phyloP scores from a whole-genome alignment of 2,329 filamentous ascomycete genomes.

The Metarhizium sp. region DNA sequence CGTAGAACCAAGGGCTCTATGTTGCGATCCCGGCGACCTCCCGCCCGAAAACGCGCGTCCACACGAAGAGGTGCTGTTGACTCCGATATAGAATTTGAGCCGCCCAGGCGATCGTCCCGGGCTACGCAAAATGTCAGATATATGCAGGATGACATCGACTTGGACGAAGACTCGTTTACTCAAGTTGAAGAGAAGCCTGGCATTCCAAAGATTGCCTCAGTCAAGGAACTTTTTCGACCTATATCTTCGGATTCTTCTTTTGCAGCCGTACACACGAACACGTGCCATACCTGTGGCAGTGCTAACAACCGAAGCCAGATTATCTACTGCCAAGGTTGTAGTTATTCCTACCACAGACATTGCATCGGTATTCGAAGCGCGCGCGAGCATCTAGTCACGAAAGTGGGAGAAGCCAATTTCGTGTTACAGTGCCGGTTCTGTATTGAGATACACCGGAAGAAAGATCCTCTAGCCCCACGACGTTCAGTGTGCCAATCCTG shows the following conservation, averaged over 20 bases:
- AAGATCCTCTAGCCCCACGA: constrained; percentile 60
- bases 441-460: constrained; percentile 57
- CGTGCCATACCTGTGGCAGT: constrained; percentile 60
- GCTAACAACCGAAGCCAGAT: constrained; percentile 50
- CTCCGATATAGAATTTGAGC: constrained; percentile 45
- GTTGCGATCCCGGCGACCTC: constrained; percentile 13
- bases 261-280: constrained; percentile 54
- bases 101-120: constrained; percentile 38
- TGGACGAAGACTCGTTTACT: constrained; percentile 51
- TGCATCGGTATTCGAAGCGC: constrained; percentile 67
- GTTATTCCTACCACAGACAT: constrained; percentile 67
- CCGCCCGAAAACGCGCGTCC: constrained; percentile 8
- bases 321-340: constrained; percentile 87
- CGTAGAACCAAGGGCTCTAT: constrained; percentile 11
- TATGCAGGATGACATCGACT: constrained; percentile 42
- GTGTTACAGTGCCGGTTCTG: constrained; percentile 87
- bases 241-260: constrained; percentile 57
- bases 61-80: constrained; percentile 18
- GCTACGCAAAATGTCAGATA: constrained; percentile 31
- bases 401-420: constrained; percentile 66
- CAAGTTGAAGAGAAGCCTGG: constrained; percentile 35
- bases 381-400: constrained; percentile 85
- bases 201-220: constrained; percentile 48
- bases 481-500: constrained; percentile 67
- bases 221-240: constrained; percentile 65